Base-by-base conservation (phyloP, 2,329 filamentous ascomycete species). In the Arachnomyces sp. region DNA sequence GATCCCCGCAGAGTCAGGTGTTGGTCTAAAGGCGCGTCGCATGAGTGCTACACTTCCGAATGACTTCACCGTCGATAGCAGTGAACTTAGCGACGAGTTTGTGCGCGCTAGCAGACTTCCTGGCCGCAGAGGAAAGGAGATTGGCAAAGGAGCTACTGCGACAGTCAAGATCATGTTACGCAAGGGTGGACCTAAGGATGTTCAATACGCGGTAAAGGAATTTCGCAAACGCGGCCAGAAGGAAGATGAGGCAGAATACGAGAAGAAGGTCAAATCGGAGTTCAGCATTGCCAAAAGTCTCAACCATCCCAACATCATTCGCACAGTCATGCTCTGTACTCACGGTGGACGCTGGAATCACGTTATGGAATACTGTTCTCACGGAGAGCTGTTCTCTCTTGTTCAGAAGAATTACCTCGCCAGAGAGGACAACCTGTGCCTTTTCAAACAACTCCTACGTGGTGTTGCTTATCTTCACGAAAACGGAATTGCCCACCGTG, bases 201-300 rank as follows among this genome's bases (percentile, higher is more conserved):
- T 87, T 6, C 38, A 38, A 15, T 89, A 83, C 50, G 88, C 88
- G 0, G 86, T 93, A 51, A 95, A 95, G 66, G 85, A 92, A 55
- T 94, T 93, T 60, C 79, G 86, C 8, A 75, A 77, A 48, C 84
- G 84, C 60, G 79, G 79, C 28, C 72, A 74, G 28, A 72, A 74
- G 31, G 87, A 94, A 57, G 79, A 75, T 7, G 70, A 77, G 46
- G 74, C 78, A 21, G 85, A 92, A 37, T 93, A 93, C 60, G 77
- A 85, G 49, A 82, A 86, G 63, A 92, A 93, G 69, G 85, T 94
- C 68, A 93, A 90, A 62, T 89, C 85, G 1, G 88, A 95, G 59
- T 95, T 80, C 66, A 86, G 81, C 60, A 88, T 94, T 49, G 85
- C 85, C 44, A 89, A 89, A 68, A 86, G 84, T 49, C 66, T 89